Base-by-base conservation (phyloP, 371 early-diverging fungal genomes). In the Antonospora locustae region DNA sequence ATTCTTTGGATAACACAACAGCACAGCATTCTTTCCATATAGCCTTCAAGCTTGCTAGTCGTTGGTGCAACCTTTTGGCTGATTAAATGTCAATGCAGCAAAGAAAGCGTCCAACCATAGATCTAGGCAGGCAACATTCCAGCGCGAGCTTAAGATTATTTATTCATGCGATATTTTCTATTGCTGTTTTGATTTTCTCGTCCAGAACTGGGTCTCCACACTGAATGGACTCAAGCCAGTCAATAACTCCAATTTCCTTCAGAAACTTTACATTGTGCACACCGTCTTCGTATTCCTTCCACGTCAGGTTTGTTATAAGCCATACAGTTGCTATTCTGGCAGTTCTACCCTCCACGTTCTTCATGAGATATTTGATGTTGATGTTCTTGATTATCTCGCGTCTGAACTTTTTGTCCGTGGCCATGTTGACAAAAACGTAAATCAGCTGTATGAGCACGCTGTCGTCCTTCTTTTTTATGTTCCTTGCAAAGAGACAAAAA, bases 281-380 rank as follows among this genome's bases (percentile, higher is more conserved):
- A 9, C 50, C 43, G 12, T 30, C 29, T 17, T 46, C 50, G 0
- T 58, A 50, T 17, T 58, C 50, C 4, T 20, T 50, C 58, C 58
- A 58, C 19, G 50, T 30, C 37, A 58, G 37, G 45, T 58, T 58
- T 41, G 50, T 58, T 14, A 50, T 50, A 28, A 58, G 29, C 58
- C 58, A 58, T 30, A 58, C 29, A 12, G 50, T 24, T 7, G 58
- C 38, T n/a, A 49, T 36, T 1, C 37, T 23, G 24, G 50, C 20
- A n/a, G n/a, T n/a, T n/a, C n/a, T n/a, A n/a, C n/a, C n/a, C 17
- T 40, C 43, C 14, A 23, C 24, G 9, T 34, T 58, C n/a, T 22
- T 50, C 24, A 48, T 34, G 4, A 58, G 23, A 20, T 41, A 39
- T 41, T 50, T 50, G 34, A 58, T 34, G 19, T 36, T 49, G 14